These are phyloP conservation scores for Eutypella sp. DNA, from an alignment of 2,329 filamentous ascomycete genomes.

Conservation along the genomic window DNA sequence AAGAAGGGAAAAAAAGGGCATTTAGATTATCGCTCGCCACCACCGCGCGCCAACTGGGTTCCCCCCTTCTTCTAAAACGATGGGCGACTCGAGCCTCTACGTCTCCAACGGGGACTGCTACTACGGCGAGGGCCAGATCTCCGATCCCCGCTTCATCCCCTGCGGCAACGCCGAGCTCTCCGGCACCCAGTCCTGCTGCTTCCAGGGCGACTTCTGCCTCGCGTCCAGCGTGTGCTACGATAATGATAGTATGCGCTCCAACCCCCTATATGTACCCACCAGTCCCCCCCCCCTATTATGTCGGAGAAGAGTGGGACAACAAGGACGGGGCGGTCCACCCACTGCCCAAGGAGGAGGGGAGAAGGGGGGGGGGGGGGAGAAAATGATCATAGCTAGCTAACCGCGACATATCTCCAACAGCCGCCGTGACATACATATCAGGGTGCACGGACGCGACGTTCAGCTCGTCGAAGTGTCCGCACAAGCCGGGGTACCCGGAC, in stretches of 20 bases:
- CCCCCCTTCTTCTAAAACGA: too few species aligned
- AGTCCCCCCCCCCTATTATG: too few species aligned
- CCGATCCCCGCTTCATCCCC: constrained; percentile 17
- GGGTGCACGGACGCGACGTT: constrained; percentile 20
- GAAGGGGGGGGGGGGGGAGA: too few species aligned
- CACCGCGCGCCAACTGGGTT: too few species aligned
- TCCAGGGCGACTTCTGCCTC: constrained; percentile 18
- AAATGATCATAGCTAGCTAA: constrained; percentile 4
- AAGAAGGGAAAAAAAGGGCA: neutral
- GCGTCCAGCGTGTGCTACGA: constrained; percentile 18
- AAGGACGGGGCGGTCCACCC: too few species aligned
- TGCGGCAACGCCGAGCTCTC: constrained; percentile 17
- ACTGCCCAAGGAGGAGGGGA: too few species aligned
- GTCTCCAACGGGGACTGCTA: constrained; percentile 19
- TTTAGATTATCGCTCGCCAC: neutral
- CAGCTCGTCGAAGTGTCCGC: constrained; percentile 15
- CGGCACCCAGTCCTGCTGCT: constrained; percentile 20
- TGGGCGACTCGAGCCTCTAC: constrained; percentile 15
- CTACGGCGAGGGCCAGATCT: constrained; percentile 18
- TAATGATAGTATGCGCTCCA: constrained; percentile 14
- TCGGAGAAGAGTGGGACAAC: too few species aligned
- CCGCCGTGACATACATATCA: constrained; percentile 19
- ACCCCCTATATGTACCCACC: neutral
- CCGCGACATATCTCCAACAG: constrained; percentile 10
- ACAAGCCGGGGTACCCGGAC: constrained; percentile 18